phyloP scores from a whole-genome alignment of 306 rosid species.

The Prunus kanzakura region DNA sequence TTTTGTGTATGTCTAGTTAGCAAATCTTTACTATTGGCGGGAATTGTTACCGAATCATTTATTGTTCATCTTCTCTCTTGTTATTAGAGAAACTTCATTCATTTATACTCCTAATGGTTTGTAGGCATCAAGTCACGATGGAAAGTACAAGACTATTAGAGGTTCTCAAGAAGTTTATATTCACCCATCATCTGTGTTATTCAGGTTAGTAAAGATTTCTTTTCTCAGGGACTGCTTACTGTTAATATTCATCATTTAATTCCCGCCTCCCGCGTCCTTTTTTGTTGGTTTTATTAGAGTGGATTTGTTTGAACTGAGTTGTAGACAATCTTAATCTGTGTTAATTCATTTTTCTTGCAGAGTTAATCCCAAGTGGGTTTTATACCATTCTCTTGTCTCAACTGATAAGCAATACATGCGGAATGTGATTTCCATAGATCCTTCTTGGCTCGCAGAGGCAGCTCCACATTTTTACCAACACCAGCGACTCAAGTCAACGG shows the following conservation, averaged over 20 bases:
- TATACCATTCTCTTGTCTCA: conserved; percentile 73
- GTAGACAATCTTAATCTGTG: neutral
- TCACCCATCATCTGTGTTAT: conserved; percentile 89
- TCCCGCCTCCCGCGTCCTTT: neutral
- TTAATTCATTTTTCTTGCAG: conserved; percentile 39
- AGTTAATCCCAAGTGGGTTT: conserved; percentile 92
- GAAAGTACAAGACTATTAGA: conserved; percentile 81
- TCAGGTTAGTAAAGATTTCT: conserved; percentile 51
- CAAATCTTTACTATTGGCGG: too few species aligned
- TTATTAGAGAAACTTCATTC: neutral
- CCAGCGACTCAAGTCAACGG: conserved; percentile 44
- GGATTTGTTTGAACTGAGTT: neutral
- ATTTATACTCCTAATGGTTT: neutral
- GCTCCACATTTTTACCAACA: conserved; percentile 89
- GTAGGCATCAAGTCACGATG: conserved; percentile 77
- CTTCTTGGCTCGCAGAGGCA: conserved; percentile 71
- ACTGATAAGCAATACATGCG: conserved; percentile 92
- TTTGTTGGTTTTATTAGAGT: neutral
- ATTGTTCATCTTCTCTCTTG: conserved; percentile 15
- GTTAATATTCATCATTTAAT: neutral
- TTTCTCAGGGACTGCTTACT: neutral
- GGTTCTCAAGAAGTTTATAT: conserved; percentile 86
- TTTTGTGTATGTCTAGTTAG: too few species aligned
- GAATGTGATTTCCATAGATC: conserved; percentile 75
- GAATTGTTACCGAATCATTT: too few species aligned